A percentile compares a stretch with the other conserved stretches of the same genome.
Conservation (phyloP, 1,284 basidiomycete genomes). For the Hortiboletus rubellus region DNA sequence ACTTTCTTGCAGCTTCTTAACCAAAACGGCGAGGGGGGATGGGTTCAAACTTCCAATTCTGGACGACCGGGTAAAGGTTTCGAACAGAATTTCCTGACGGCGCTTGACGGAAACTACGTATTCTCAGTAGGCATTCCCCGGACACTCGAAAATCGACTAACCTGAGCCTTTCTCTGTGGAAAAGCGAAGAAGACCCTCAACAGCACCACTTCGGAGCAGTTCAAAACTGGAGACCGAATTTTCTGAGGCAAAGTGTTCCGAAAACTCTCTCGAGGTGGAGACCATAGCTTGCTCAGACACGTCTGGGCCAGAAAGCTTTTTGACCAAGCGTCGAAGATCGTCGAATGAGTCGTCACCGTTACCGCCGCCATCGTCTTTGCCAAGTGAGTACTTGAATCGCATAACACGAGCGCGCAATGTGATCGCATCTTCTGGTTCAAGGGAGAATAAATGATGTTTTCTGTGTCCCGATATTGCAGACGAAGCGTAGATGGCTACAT, state of each 20-base stretch:
- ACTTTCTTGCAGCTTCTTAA: conserved; percentile 93
- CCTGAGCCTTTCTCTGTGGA: conserved; percentile 60
- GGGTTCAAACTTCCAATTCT: conserved; percentile 46
- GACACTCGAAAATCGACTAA: conserved; percentile 15
- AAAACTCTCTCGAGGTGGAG: conserved; percentile 69
- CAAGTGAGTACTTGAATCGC: conserved; percentile 72
- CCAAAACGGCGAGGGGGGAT: conserved; percentile 76
- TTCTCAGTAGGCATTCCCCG: conserved; percentile 12
- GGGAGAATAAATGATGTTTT: conserved; percentile 60
- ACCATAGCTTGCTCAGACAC: conserved; percentile 67
- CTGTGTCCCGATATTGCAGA: conserved; percentile 62
- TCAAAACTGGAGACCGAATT: conserved; percentile 94
- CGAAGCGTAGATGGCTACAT: conserved; percentile 35
- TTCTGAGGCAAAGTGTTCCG: conserved; percentile 77
- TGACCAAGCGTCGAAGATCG: conserved; percentile 65
- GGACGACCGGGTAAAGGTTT: conserved; percentile 64
- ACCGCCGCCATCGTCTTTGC: conserved; percentile 57
- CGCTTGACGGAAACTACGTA: conserved; percentile 53
- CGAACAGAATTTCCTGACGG: conserved; percentile 73
- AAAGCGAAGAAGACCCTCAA: conserved; percentile 85
- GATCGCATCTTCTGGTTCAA: conserved; percentile 87
- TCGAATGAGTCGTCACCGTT: conserved; percentile 67
- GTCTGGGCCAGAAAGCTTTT: conserved; percentile 53
- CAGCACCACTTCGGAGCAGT: conserved; percentile 88
- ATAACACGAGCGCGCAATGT: conserved; percentile 87